A percentile compares a stretch with the other conserved stretches of the same genome.
Evolutionary conservation across 148 eudicot genomes (phyloP).

Genomic region (Hydrangea macrophylla): DNA sequence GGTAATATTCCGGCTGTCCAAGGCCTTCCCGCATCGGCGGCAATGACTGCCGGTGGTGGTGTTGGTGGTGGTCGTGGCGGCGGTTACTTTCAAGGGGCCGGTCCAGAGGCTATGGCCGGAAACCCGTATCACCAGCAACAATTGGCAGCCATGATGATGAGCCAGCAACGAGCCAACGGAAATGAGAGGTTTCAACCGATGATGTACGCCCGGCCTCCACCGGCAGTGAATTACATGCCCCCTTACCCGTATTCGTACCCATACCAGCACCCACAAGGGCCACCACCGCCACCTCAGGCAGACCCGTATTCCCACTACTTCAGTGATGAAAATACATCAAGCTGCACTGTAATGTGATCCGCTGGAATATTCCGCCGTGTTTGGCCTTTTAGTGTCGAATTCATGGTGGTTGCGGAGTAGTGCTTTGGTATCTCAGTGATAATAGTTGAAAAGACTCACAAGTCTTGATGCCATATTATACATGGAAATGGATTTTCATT

Average conservation of each 20-base stretch:
- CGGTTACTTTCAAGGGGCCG: constrained; percentile 43
- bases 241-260: constrained; percentile 37
- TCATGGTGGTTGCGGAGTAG: not conserved
- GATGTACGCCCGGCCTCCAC: constrained; percentile 82
- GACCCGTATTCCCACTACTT: constrained; percentile 56
- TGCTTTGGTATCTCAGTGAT: constrained; percentile 10
- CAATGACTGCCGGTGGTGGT: constrained; percentile 30
- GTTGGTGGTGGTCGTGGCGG: no score
- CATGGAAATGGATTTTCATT: constrained; percentile 19
- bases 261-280: no score
- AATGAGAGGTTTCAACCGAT: constrained; percentile 66
- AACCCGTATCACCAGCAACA: constrained; percentile 75
- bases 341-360: constrained; percentile 75
- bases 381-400: no score
- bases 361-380: not conserved
- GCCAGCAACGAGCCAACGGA: constrained; percentile 72
- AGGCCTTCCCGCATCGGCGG: constrained; percentile 55
- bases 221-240: constrained; percentile 73
- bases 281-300: constrained; percentile 51
- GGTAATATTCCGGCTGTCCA: constrained; percentile 55
- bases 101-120: constrained; percentile 47
- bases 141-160: constrained; percentile 85
- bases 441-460: constrained; percentile 6
- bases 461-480: constrained; percentile 20
- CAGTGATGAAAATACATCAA: constrained; percentile 73